Evolutionary conservation across 192 early-diverging fungal species (phyloP), one percentile per base, ranked within the genome.

Genomic region (Mortierella antarctica): DNA sequence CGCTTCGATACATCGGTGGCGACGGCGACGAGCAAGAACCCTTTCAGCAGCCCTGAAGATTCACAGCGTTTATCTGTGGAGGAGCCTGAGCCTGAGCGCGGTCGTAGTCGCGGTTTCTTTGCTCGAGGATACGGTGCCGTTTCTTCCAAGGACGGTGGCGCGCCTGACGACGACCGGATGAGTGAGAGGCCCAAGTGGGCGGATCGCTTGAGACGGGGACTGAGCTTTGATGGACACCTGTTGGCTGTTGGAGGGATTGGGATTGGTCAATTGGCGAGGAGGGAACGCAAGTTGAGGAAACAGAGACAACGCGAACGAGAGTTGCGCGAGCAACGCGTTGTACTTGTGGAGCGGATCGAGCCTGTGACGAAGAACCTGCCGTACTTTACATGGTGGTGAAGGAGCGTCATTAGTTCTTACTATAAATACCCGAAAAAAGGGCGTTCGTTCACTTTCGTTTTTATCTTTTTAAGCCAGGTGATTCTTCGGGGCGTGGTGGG

Each of bases 331-430:
- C 46, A 65, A n/a, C 45, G 77, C 0, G 77, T 80, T n/a, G 49
- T 80, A 0, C 65, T 80, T 20, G 56, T 80, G 41, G 77, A 80
- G 44, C 48, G 77, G 48, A 80, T 80, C 52, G 77, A 80, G 60
- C 70, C 77, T 20, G 77, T 80, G 58, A 80, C 77, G 13, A 80
- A 67, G 59, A 80, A 80, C 40, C 46, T 80, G 48, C 77, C 77
- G 8, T 80, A 80, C 20, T 80, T 80, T 21, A 63, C 31, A 15
- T 80, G 77, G 77, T 80, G 77, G 77, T 71, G 58, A 23, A 67
- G 12, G 42, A 20, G 18, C 23, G 51, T 54, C 51, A 54, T 18
- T 59, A 17, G 12, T 59, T 58, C 7, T 18, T 40, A 45, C 44
- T 31, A 31, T 31, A 31, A 31, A 31, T 31, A 31, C 31, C 31